These are phyloP conservation scores for Prunus yedoensis DNA, from an alignment of 331 rosid species.

Conservation along the genomic window DNA sequence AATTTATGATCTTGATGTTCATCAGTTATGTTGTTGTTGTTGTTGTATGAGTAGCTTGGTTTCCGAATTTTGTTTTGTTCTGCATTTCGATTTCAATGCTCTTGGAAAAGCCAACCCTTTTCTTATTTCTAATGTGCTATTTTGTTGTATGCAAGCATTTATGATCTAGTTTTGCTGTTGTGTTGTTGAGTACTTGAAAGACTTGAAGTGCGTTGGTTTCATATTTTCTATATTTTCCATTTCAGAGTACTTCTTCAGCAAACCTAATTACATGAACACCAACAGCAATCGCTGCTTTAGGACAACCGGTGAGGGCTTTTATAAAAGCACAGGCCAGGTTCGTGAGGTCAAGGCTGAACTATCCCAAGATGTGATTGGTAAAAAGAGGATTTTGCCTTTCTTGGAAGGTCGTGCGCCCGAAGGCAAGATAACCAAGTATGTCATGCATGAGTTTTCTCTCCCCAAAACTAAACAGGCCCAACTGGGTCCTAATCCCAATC, in stretches of 20 bases:
- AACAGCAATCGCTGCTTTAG: conserved; percentile 38
- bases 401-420: conserved; percentile 19
- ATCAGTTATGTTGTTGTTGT: neutral
- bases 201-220: neutral
- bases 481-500: neutral
- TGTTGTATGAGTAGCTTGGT: neutral
- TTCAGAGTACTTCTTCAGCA: conserved; percentile 43
- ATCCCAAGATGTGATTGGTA: conserved; percentile 42
- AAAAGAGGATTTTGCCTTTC: conserved; percentile 55
- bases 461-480: neutral
- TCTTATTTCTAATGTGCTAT: neutral
- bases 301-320: conserved; percentile 44
- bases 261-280: conserved; percentile 30
- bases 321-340: conserved; percentile 55
- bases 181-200: neutral
- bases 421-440: conserved; percentile 37
- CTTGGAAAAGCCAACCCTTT: no score
- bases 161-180: no score
- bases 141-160: neutral
- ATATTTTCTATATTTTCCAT: neutral
- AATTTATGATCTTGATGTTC: neutral
- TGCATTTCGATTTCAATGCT: no score
- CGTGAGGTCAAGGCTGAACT: conserved; percentile 12
- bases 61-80: no score
- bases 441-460: conserved; percentile 52